Evolutionary conservation across 208 protist species (phyloP).

Genomic region (Trichomonas gallinae): DNA sequence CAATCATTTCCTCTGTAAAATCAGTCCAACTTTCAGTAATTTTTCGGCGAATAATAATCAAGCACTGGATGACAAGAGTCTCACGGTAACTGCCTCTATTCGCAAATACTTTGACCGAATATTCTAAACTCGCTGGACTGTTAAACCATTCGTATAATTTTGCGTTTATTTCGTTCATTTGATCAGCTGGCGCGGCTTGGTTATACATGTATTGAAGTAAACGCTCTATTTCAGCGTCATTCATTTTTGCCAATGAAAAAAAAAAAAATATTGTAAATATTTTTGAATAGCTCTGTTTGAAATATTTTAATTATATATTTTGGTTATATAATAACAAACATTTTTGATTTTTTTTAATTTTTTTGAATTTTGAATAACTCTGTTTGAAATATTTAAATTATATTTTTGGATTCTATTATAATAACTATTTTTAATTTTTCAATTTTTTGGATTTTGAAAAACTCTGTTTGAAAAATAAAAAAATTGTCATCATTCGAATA

Average conservation of each 20-base stretch:
- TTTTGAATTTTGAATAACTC: too few species aligned
- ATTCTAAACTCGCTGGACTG: background rate
- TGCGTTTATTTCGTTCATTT: background rate
- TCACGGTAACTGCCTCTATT: background rate
- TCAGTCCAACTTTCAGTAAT: background rate
- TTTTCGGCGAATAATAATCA: background rate
- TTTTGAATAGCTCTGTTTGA: too few species aligned
- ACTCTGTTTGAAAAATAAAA: too few species aligned
- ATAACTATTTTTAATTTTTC: too few species aligned
- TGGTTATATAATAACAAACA: too few species aligned
- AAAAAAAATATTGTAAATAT: background rate
- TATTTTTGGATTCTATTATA: too few species aligned
- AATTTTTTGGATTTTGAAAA: too few species aligned
- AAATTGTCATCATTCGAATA: too few species aligned
- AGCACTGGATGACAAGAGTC: background rate
- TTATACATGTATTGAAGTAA: background rate
- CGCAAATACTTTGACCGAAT: background rate
- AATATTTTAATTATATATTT: too few species aligned
- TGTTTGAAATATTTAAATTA: too few species aligned
- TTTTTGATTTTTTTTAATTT: too few species aligned
- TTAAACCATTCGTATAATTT: background rate
- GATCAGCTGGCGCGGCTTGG: too few species aligned
- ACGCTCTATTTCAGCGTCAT: background rate
- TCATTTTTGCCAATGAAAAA: background rate
- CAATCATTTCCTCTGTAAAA: background rate